A percentile compares a stretch with the other conserved stretches of the same genome.
These are phyloP conservation scores for Barbatosphaeria neglecta DNA, from an alignment of 495 filamentous ascomycete genomes.

Conservation along the genomic window DNA sequence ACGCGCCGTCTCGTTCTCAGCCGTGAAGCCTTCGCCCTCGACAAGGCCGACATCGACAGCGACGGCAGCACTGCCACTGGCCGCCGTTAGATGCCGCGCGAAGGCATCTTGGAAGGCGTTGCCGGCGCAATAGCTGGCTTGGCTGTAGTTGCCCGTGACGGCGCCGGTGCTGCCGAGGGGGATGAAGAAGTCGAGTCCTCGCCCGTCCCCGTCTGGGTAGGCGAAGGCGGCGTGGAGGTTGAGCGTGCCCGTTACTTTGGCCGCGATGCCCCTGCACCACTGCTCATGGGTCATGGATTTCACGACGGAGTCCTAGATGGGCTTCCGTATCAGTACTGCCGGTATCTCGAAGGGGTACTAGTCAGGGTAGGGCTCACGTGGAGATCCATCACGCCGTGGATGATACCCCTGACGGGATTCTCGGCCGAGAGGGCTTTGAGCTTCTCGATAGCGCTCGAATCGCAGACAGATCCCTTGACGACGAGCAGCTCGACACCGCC, in stretches of 20 bases:
- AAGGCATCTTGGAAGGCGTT: slow-evolving; percentile 34
- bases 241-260: slow-evolving; percentile 19
- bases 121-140: slow-evolving; percentile 40
- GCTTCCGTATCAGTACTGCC: slow-evolving; percentile 27
- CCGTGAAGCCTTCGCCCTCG: slow-evolving; percentile 11
- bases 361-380: slow-evolving; percentile 20
- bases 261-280: slow-evolving; percentile 7
- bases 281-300: slow-evolving; percentile 35
- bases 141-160: slow-evolving; percentile 33
- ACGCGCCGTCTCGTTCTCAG: slow-evolving; percentile 1
- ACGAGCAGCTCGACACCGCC: slow-evolving; percentile 15
- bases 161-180: slow-evolving; percentile 36
- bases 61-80: slow-evolving; percentile 21
- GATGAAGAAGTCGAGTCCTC: slow-evolving; percentile 45
- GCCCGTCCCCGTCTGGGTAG: too few relatives aligned
- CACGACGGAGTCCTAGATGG: slow-evolving; percentile 37
- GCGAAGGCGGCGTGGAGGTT: slow-evolving; percentile 26
- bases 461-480: slow-evolving; percentile 27
- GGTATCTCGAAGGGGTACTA: slow-evolving; percentile 1
- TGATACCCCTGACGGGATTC: background rate
- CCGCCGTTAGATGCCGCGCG: slow-evolving; percentile 9
- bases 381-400: slow-evolving; percentile 7
- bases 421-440: background rate
- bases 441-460: background rate
- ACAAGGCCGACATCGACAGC: slow-evolving; percentile 27